A percentile compares a stretch with the other conserved stretches of the same genome.
Conservation (phyloP, 106 monocot genomes). For the Dendrobium officinale region DNA sequence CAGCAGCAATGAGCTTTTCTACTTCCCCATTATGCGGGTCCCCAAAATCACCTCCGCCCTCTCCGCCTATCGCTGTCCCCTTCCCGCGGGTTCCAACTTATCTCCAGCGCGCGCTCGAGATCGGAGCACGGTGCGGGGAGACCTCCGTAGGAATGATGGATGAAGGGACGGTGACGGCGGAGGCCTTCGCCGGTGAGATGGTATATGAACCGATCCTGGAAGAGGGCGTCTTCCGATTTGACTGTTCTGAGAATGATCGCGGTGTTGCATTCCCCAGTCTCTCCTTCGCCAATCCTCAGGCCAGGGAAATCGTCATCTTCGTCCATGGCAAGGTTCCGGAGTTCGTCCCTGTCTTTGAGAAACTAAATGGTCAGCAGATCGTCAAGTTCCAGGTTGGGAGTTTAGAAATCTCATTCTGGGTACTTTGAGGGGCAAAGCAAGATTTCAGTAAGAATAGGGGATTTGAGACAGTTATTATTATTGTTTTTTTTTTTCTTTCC, state of each 20-base stretch:
- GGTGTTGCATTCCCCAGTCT: conserved; percentile 63
- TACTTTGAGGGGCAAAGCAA: background rate
- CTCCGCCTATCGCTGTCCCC: background rate
- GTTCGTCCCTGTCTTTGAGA: conserved; percentile 44
- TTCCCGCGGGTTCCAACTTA: background rate
- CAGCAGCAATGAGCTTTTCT: background rate
- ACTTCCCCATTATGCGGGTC: background rate
- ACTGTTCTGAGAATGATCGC: conserved; percentile 63
- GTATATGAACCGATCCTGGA: conserved; percentile 70
- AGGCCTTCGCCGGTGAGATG: conserved; percentile 45
- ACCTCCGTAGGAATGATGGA: conserved; percentile 1
- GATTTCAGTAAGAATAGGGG: background rate
- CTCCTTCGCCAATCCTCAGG: conserved; percentile 65
- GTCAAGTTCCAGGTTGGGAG: conserved; percentile 54
- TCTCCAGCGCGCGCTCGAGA: background rate
- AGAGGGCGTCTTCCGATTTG: conserved; percentile 90
- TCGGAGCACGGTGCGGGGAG: background rate
- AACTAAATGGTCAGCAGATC: conserved; percentile 39
- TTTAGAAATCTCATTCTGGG: background rate
- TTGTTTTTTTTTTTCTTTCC: background rate
- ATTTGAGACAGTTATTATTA: background rate
- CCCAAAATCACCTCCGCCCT: background rate
- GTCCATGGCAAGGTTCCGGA: conserved; percentile 30
- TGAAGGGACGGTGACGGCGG: conserved; percentile 11
- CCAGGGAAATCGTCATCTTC: conserved; percentile 48